Evolutionary conservation across 768 basidiomycete species (phyloP), one percentile per base, ranked within the genome.

Genomic region (Amanita muscaria): DNA sequence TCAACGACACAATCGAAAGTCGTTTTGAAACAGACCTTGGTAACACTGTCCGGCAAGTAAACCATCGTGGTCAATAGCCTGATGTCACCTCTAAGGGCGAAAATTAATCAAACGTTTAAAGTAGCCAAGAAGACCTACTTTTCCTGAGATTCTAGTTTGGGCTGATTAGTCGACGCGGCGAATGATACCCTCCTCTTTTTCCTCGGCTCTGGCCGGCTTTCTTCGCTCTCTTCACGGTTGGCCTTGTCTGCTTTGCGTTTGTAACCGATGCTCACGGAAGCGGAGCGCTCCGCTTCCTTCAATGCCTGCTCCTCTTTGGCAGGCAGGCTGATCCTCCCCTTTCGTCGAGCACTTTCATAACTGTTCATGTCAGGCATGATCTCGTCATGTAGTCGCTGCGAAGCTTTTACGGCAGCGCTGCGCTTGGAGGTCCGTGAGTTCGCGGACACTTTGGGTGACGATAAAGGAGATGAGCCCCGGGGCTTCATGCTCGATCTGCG

Each of bases 361-460:
- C 67, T 74, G 31, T 80, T 51, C 2, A 88, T 68, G 51, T 91
- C 88, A 0, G 88, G 88, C 80, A 90, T 89, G 46, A 90, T 65
- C 64, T 75, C 61, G 56, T 79, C 49, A 65, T 77, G 56, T 69
- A 90, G 51, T 63, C 67, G 53, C 70, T 79, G 59, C 37, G 62
- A 58, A 1, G 76, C 74, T 46, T 64, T 68, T 19, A 60, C 53
- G 9, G 75, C 74, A 19, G 76, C 75, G 9, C 50, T 57, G 15
- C 74, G 64, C 44, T 61, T 66, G 15, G 60, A 54, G 2, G 59
- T 16, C 11, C 45, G 27, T n/a, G 16, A 25, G 6, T 23, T 5
- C 37, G 36, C 12, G 37, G 35, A 18, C 9, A 21, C 8, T 24
- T 31, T 18, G 16, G 37, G 29, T 10, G 45, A 40, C 9, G 19